Evolutionary conservation across 805 yeast genomes (phyloP), one percentile per base, ranked within the genome.

Genomic region (Saccharomycopsis sp.): DNA sequence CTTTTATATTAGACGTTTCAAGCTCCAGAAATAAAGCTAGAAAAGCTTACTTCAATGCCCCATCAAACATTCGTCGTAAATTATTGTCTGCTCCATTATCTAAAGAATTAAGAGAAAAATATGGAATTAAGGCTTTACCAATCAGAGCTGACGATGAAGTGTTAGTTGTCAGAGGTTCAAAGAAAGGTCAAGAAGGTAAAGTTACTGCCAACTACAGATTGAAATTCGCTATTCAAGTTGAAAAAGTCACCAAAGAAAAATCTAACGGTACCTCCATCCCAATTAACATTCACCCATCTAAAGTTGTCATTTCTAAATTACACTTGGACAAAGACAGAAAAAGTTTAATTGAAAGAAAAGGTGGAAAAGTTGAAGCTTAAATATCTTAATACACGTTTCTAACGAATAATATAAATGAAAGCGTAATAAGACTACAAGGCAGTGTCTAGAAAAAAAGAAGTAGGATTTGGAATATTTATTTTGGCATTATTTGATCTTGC

Each of bases 181-280:
- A 86, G 85, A 93, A 93, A 81, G 98, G 97, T 71, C 88, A 90
- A 64, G 98, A 90, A 79, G 98, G 98, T 75, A 86, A 88, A 76
- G 79, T 93, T 71, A 76, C 93, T 60, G 84, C 95, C 58, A 97
- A 90, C 61, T 93, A 93, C 96, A 90, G 98, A 85, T 85, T 93
- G 75, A 93, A 93, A 74, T 93, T 77, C 69, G 81, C 95, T 62
- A 79, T 93, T 61, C 97, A 90, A 76, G 83, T 93, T 64, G 97
- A 89, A 78, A 90, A 90, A 79, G 78, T 93, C 70, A 81, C 90
- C 76, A 85, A 82, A 77, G 97, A 93, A 77, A 93, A 93, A 80
- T 87, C 95, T 60, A 85, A 82, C 77, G 97, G 97, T 76, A 94
- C 95, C 66, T 79, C 96, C 54, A 85, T 89, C 61, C 97, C 97